Conservation (phyloP, 805 yeast genomes). For the Metschnikowia shivogae region DNA sequence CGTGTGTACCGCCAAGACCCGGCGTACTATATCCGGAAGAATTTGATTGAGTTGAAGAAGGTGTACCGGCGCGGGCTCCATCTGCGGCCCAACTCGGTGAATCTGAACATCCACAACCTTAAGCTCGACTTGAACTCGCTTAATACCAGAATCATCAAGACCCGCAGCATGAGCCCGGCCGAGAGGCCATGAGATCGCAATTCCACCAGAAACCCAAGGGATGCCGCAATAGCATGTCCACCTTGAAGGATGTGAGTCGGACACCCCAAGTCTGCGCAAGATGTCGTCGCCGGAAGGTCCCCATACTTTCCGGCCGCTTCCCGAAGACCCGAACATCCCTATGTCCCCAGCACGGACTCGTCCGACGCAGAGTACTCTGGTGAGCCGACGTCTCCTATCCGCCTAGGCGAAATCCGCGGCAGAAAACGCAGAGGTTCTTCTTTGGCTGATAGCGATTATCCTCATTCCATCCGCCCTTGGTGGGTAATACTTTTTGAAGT, state of each 20-base stretch:
- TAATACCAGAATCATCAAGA: not conserved
- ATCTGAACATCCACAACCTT: constrained; percentile 2
- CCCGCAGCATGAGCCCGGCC: constrained; percentile 12
- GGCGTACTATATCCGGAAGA: constrained; percentile 42
- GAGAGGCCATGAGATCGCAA: constrained; percentile 3
- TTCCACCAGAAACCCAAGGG: constrained; percentile 8
- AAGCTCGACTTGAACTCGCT: not conserved
- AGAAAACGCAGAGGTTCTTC: constrained; percentile 2
- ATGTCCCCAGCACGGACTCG: not conserved
- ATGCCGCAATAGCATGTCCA: not conserved
- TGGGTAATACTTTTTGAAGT: not conserved
- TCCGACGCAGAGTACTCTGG: constrained; percentile 1
- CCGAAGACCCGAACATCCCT: not conserved
- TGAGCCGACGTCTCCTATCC: not conserved
- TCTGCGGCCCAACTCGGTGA: not conserved
- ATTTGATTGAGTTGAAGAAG: constrained; percentile 14
- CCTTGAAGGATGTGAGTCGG: not conserved
- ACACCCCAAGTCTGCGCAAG: not conserved
- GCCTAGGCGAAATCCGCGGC: not conserved
- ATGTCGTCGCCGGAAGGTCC: not conserved
- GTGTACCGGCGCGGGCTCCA: constrained; percentile 1
- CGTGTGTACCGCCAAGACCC: constrained; percentile 79
- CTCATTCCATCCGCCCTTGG: constrained; percentile 1
- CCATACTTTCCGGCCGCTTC: not conserved
- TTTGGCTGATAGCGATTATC: constrained; percentile 3